Evolutionary conservation across 108 stramenopile genomes (phyloP).

Genomic region (Cylindrotheca fusiformis): DNA sequence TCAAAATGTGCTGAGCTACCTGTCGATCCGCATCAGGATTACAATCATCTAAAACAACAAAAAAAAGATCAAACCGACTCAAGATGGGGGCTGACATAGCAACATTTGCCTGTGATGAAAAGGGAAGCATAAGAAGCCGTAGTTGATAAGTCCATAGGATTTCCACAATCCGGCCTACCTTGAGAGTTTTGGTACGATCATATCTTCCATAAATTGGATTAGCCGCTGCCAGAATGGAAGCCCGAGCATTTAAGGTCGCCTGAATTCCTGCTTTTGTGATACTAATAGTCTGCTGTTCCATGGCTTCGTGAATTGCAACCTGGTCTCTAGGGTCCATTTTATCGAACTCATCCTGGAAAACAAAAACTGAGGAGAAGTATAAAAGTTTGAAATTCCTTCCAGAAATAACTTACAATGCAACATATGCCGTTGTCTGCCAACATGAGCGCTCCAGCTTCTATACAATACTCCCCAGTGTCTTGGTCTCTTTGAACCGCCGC

Average conservation of each 20-base stretch:
- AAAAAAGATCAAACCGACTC: slow-evolving; percentile 98
- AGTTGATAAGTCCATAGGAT: background rate
- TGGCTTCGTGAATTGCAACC: slow-evolving; percentile 97
- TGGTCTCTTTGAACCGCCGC: slow-evolving; percentile 94
- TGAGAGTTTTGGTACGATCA: slow-evolving; percentile 94
- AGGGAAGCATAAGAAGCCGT: background rate
- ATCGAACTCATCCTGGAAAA: slow-evolving; percentile 58
- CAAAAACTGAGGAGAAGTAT: background rate
- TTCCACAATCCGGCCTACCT: background rate
- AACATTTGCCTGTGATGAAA: slow-evolving; percentile 80
- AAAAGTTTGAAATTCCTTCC: too few relatives aligned
- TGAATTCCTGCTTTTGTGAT: slow-evolving; percentile 99
- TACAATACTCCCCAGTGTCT: slow-evolving; percentile 98
- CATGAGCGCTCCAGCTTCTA: slow-evolving; percentile 99
- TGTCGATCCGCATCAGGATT: slow-evolving; percentile 88
- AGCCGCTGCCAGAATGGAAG: slow-evolving; percentile 98
- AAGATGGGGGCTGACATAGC: slow-evolving; percentile 95
- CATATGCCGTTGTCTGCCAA: slow-evolving; percentile 99
- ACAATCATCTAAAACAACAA: slow-evolving; percentile 98
- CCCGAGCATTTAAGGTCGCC: slow-evolving; percentile 97
- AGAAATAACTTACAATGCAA: slow-evolving; percentile 89
- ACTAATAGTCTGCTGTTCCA: slow-evolving; percentile 99
- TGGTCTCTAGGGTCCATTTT: slow-evolving; percentile 98
- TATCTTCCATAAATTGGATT: slow-evolving; percentile 99
- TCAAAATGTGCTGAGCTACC: slow-evolving; percentile 95